phyloP scores from a whole-genome alignment of 768 basidiomycete genomes.

The Psilocybe cyanescens region DNA sequence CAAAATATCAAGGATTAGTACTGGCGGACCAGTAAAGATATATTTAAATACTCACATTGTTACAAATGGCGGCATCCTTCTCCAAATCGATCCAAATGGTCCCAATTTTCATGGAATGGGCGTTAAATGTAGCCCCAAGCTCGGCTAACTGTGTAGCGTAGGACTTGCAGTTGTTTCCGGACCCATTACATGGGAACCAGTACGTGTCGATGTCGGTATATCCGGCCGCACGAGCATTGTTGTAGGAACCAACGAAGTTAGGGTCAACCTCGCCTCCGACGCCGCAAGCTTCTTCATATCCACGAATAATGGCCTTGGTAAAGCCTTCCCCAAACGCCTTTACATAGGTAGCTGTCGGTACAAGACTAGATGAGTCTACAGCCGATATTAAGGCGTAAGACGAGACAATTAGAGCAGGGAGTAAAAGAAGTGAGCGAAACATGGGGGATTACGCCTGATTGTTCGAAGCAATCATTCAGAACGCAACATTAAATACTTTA shows the following conservation, averaged over 20 bases:
- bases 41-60: constrained; percentile 10
- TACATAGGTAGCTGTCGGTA: constrained; percentile 16
- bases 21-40: too few species aligned
- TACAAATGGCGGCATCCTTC: constrained; percentile 22
- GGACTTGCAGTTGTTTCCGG: constrained; percentile 20
- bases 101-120: constrained; percentile 21
- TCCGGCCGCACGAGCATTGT: constrained; percentile 21
- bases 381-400: constrained; percentile 20
- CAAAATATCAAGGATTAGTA: neutral
- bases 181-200: constrained; percentile 26
- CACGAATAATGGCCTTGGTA: constrained; percentile 25
- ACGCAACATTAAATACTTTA: neutral
- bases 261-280: constrained; percentile 23
- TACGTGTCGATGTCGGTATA: constrained; percentile 24
- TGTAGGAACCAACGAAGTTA: constrained; percentile 24
- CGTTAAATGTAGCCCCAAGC: constrained; percentile 16
- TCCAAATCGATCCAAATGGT: constrained; percentile 24
- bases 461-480: neutral
- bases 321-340: constrained; percentile 22
- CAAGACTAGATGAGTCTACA: constrained; percentile 21
- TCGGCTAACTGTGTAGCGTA: constrained; percentile 19
- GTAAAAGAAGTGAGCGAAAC: constrained; percentile 14
- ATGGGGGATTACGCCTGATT: neutral
- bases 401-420: constrained; percentile 13
- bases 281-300: constrained; percentile 21